A percentile compares a stretch with the other conserved stretches of the same genome.
These are phyloP conservation scores for Leptographium galeiforme DNA, from an alignment of 2,329 filamentous ascomycete species.

Conservation along the genomic window DNA sequence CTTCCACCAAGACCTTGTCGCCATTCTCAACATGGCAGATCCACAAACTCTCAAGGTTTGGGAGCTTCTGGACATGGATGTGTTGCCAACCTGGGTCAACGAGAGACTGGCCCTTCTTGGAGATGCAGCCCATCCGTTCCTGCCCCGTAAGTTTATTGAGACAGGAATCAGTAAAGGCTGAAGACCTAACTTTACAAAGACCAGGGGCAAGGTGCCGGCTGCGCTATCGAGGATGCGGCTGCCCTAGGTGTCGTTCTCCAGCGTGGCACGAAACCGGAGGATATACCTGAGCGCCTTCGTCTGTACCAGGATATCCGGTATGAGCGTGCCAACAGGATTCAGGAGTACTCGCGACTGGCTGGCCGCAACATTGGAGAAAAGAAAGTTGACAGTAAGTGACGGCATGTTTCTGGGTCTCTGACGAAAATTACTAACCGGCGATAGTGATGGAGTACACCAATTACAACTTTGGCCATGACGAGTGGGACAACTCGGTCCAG, in stretches of 20 bases:
- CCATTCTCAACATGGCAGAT: slow-evolving; percentile 29
- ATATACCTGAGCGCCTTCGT: slow-evolving; percentile 40
- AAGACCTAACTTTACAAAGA: slow-evolving; percentile 9
- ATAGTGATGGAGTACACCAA: slow-evolving; percentile 26
- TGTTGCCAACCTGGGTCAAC: slow-evolving; percentile 40
- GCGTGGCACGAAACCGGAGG: slow-evolving; percentile 23
- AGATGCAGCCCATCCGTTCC: slow-evolving; percentile 56
- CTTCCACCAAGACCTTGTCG: slow-evolving; percentile 27
- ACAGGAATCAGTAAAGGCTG: not conserved
- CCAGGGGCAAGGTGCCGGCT: slow-evolving; percentile 47
- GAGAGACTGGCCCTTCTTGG: slow-evolving; percentile 44
- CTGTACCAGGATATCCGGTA: slow-evolving; percentile 47
- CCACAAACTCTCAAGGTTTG: slow-evolving; percentile 37
- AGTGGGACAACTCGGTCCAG: slow-evolving; percentile 39
- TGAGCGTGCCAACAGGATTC: slow-evolving; percentile 25
- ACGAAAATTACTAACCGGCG: slow-evolving; percentile 3
- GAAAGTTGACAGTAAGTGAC: slow-evolving; percentile 26
- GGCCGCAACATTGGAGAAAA: slow-evolving; percentile 29
- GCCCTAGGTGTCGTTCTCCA: slow-evolving; percentile 44
- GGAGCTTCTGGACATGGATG: slow-evolving; percentile 46
- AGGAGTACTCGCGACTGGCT: slow-evolving; percentile 30
- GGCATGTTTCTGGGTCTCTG: slow-evolving; percentile 13
- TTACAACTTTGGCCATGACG: slow-evolving; percentile 46
- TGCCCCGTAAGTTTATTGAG: slow-evolving; percentile 33
- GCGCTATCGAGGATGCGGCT: slow-evolving; percentile 55